Evolutionary conservation across 2,329 filamentous ascomycete species (phyloP).

Genomic region (Lachnellula subtilissima): DNA sequence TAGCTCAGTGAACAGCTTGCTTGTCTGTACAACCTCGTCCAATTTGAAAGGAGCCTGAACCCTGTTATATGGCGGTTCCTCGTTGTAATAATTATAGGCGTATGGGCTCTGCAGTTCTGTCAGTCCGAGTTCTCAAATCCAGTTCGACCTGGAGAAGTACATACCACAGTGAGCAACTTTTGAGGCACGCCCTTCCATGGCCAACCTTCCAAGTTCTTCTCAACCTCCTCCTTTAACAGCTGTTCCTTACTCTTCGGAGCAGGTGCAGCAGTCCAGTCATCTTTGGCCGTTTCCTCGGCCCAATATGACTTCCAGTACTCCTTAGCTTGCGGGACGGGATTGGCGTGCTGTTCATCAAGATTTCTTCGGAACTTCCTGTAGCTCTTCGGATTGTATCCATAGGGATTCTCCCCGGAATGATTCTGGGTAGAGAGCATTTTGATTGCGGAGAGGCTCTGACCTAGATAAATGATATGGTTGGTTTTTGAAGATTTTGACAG

Average conservation of each 20-base stretch:
- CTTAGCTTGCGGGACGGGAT: not conserved
- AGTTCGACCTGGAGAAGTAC: not conserved
- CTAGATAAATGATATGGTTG: too few relatives aligned
- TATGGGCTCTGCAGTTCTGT: not conserved
- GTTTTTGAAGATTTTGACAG: too few relatives aligned
- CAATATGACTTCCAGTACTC: not conserved
- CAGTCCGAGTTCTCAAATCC: not conserved
- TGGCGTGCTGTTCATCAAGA: not conserved
- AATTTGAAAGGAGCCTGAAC: conserved; percentile 1
- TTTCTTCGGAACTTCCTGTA: not conserved
- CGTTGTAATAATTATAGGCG: not conserved
- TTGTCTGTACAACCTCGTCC: not conserved
- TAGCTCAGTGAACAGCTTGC: conserved; percentile 9
- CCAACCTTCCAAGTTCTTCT: conserved; percentile 10
- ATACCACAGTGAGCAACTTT: conserved; percentile 7
- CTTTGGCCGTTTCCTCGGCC: not conserved
- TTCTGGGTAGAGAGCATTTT: too few relatives aligned
- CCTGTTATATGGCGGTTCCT: not conserved
- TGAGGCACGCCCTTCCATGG: conserved; percentile 13
- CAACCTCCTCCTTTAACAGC: conserved; percentile 8
- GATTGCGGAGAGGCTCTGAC: too few relatives aligned
- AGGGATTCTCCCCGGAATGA: not conserved
- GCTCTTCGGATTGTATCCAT: not conserved
- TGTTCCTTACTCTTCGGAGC: conserved; percentile 9
- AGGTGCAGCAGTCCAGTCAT: conserved; percentile 1